Conservation (phyloP, 192 early-diverging fungal genomes). For the Linnemannia hyalina region DNA sequence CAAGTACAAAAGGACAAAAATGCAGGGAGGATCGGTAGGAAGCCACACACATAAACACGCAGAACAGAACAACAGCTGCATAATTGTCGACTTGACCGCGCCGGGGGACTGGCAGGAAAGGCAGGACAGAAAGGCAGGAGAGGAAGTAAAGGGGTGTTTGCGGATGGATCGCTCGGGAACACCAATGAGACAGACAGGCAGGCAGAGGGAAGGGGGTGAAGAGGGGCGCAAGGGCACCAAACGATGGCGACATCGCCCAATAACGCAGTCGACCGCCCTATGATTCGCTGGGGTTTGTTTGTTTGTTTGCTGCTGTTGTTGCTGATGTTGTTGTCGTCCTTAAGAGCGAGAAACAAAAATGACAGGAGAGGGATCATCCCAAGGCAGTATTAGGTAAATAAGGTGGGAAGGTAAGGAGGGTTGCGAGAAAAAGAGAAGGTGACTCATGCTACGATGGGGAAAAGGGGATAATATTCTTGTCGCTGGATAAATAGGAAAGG, state of each 20-base stretch:
- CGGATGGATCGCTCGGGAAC: slow-evolving; percentile 2
- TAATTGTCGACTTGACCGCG: not conserved
- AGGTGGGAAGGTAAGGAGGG: not conserved
- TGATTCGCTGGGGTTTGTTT: not conserved
- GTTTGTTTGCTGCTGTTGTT: not conserved
- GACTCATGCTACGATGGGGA: slow-evolving; percentile 4
- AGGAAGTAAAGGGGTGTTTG: not conserved
- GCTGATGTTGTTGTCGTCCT: not conserved
- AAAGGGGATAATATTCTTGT: not conserved
- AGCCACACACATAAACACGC: not conserved
- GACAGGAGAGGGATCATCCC: not conserved
- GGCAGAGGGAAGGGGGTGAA: not conserved
- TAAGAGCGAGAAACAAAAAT: not conserved
- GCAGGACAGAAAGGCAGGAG: not conserved
- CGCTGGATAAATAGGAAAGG: not conserved
- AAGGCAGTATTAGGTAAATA: not conserved
- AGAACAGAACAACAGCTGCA: not conserved
- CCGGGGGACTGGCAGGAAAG: not conserved
- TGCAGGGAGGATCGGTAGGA: not conserved
- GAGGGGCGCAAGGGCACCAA: slow-evolving; percentile 8
- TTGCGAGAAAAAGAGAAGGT: not conserved
- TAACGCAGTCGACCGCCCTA: not conserved
- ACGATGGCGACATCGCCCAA: slow-evolving; percentile 11
- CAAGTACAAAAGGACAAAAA: not conserved
- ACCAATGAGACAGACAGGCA: not conserved